Conservation (phyloP, 805 yeast genomes). For the Zygosaccharomyces siamensis region DNA sequence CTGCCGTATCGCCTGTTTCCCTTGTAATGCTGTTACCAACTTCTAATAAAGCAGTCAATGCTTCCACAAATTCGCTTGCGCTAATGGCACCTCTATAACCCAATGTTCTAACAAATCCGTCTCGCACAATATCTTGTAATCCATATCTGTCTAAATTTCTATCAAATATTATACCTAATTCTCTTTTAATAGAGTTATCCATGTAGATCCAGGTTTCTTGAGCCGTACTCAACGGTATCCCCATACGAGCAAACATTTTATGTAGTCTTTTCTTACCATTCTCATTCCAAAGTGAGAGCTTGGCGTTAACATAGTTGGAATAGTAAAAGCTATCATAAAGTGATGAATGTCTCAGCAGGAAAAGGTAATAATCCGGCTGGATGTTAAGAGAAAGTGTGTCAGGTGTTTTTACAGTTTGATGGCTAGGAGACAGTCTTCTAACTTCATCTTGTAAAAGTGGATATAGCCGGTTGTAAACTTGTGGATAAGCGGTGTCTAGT, state of each 20-base stretch:
- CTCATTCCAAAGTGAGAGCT: conserved; percentile 82
- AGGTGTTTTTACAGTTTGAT: conserved; percentile 35
- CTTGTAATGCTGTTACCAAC: conserved; percentile 41
- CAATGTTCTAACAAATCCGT: conserved; percentile 80
- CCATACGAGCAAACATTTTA: conserved; percentile 94
- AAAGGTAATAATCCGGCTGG: conserved; percentile 81
- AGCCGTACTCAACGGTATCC: conserved; percentile 82
- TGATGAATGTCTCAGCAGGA: conserved; percentile 87
- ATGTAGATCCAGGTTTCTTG: conserved; percentile 89
- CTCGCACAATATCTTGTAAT: conserved; percentile 72
- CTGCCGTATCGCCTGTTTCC: conserved; percentile 16
- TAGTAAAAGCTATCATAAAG: conserved; percentile 85
- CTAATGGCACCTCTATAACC: conserved; percentile 85
- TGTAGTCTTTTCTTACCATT: conserved; percentile 83
- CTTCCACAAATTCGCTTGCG: conserved; percentile 91
- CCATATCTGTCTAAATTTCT: conserved; percentile 72
- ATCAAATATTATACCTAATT: conserved; percentile 61
- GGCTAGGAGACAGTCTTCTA: conserved; percentile 52
- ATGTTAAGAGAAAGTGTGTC: conserved; percentile 49
- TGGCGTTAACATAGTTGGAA: conserved; percentile 87
- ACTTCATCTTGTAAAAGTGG: conserved; percentile 84
- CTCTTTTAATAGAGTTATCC: conserved; percentile 73
- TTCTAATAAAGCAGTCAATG: conserved; percentile 80
- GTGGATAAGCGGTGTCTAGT: conserved; percentile 65
- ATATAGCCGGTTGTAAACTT: conserved; percentile 62